These are phyloP conservation scores for Xerocomellus intermedius DNA, from an alignment of 768 basidiomycete species.

Conservation along the genomic window DNA sequence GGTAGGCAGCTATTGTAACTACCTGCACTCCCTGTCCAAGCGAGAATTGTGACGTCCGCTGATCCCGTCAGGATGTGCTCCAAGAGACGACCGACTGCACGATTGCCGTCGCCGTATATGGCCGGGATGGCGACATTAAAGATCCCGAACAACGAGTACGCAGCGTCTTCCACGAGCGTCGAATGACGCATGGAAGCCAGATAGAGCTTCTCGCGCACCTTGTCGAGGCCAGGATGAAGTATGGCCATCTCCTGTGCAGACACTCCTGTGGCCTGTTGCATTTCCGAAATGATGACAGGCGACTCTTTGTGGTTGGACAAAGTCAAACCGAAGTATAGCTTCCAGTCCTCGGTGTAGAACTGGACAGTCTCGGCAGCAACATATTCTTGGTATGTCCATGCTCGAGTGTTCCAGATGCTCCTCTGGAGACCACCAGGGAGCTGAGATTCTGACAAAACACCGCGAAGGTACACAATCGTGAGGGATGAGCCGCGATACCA, in stretches of 20 bases:
- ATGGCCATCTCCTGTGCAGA: background rate
- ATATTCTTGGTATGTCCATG: conserved; percentile 3
- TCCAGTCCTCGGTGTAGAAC: background rate
- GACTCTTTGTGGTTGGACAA: background rate
- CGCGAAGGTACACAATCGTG: conserved; percentile 1
- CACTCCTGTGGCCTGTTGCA: background rate
- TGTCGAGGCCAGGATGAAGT: background rate
- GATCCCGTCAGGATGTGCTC: conserved; percentile 3
- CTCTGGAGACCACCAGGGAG: background rate
- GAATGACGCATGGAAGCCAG: background rate
- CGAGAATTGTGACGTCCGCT: background rate
- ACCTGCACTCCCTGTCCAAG: background rate
- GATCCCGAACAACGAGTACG: background rate
- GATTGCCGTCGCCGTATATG: background rate
- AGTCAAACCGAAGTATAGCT: background rate
- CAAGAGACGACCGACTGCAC: background rate
- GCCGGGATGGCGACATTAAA: background rate
- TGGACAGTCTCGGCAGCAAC: background rate
- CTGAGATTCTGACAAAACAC: background rate
- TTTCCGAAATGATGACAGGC: background rate
- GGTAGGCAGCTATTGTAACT: conserved; percentile 4
- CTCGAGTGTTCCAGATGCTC: conserved; percentile 6
- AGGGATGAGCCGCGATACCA: conserved; percentile 4
- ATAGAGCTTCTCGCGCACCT: background rate
- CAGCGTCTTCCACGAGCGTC: background rate